Conservation (phyloP, 768 basidiomycete species). For the Tulasnella sp. region DNA sequence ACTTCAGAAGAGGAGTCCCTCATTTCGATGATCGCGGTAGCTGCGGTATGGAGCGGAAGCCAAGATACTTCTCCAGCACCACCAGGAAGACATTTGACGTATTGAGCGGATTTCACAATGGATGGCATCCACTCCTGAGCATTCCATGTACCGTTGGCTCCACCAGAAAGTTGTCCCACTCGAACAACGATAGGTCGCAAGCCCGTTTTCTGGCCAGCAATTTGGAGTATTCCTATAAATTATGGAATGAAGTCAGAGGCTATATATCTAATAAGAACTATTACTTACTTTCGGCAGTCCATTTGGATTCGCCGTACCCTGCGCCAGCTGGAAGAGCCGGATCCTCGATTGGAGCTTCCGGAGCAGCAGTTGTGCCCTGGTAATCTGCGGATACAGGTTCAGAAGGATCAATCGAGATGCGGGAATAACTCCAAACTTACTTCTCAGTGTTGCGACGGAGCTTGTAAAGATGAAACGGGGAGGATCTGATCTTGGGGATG, state of each 20-base stretch:
- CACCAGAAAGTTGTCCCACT: constrained; percentile 30
- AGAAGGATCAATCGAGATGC: neutral
- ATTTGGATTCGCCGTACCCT: constrained; percentile 27
- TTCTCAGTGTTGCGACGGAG: constrained; percentile 12
- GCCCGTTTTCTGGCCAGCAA: constrained; percentile 23
- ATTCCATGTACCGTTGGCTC: constrained; percentile 31
- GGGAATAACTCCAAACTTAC: constrained; percentile 5
- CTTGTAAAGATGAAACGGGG: constrained; percentile 16
- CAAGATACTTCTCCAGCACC: constrained; percentile 19
- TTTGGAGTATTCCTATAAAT: constrained; percentile 30
- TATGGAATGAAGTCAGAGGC: too few relatives aligned
- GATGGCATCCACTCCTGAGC: constrained; percentile 35
- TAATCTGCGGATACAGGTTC: constrained; percentile 15
- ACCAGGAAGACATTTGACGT: constrained; percentile 2
- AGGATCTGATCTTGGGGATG: constrained; percentile 6
- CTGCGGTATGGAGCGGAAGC: constrained; percentile 22
- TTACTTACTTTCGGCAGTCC: constrained; percentile 26
- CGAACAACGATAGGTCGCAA: constrained; percentile 29
- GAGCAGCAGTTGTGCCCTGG: neutral
- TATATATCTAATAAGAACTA: too few relatives aligned
- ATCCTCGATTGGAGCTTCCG: constrained; percentile 15
- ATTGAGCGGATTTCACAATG: constrained; percentile 26
- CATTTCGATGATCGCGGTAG: constrained; percentile 22
- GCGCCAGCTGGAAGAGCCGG: neutral
- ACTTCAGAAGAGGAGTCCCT: constrained; percentile 16